These are phyloP conservation scores for Mallotus japonicus DNA, from an alignment of 441 rosid species.

Conservation along the genomic window DNA sequence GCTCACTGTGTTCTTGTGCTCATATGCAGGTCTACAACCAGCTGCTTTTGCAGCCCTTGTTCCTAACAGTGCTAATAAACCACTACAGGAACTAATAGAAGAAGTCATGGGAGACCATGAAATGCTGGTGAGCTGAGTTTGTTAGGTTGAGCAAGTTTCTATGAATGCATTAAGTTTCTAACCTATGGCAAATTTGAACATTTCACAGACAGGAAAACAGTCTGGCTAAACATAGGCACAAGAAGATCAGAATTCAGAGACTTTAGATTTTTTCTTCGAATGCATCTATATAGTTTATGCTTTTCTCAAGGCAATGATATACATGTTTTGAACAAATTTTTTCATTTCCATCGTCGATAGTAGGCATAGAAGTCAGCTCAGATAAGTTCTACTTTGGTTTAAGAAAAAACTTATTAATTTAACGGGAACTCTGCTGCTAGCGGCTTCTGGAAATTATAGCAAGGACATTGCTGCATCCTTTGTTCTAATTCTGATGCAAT, in stretches of 20 bases:
- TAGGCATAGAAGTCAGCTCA: not conserved
- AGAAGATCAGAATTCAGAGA: not conserved
- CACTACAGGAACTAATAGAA: conserved; percentile 59
- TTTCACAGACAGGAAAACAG: conserved; percentile 48
- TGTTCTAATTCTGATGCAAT: too few species aligned
- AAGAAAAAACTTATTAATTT: not conserved
- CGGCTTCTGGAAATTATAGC: too few species aligned
- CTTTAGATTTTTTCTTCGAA: not conserved
- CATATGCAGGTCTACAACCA: conserved; percentile 57
- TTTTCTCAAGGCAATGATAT: not conserved
- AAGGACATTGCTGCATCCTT: too few species aligned
- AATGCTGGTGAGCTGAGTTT: conserved; percentile 55
- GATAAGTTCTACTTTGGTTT: not conserved
- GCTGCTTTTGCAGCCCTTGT: conserved; percentile 84
- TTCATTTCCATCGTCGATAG: not conserved
- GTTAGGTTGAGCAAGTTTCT: conserved; percentile 7
- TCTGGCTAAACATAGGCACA: conserved; percentile 23
- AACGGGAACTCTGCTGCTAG: too few species aligned
- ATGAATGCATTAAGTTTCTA: not conserved
- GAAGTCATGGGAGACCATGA: conserved; percentile 93
- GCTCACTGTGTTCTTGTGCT: not conserved
- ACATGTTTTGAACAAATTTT: not conserved
- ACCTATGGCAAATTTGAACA: not conserved
- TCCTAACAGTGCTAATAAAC: conserved; percentile 75
- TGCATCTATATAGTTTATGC: not conserved